These are phyloP conservation scores for Garcia nutans DNA, from an alignment of 345 rosid genomes.

Conservation along the genomic window DNA sequence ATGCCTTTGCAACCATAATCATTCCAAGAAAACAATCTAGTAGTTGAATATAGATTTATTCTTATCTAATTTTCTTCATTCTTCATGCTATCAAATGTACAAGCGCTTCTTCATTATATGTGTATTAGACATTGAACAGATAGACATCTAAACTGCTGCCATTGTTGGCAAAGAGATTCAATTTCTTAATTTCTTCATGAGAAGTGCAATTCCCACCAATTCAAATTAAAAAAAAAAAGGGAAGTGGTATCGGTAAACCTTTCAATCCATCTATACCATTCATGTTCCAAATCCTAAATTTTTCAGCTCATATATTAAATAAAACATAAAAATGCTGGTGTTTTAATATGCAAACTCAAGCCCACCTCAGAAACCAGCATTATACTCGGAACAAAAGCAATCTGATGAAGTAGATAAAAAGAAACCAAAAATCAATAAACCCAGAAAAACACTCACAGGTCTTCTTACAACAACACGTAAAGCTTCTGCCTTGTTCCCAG, in stretches of 20 bases:
- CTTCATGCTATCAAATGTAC: neutral
- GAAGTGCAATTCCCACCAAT: slow-evolving; percentile 1
- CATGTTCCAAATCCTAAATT: slow-evolving; percentile 5
- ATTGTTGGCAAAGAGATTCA: neutral
- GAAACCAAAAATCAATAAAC: neutral
- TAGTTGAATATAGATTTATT: neutral
- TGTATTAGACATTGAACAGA: slow-evolving; percentile 4
- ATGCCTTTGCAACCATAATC: neutral
- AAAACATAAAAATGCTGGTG: slow-evolving; percentile 1
- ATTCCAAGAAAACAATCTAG: neutral
- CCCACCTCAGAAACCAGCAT: slow-evolving; percentile 13
- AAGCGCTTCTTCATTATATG: neutral
- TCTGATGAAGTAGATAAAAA: neutral
- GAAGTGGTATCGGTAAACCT: slow-evolving; percentile 12
- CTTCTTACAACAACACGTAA: slow-evolving; percentile 56
- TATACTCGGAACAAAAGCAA: neutral
- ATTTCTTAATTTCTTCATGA: neutral
- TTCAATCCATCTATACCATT: slow-evolving; percentile 8
- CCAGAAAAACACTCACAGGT: slow-evolving; percentile 53
- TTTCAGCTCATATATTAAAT: slow-evolving; percentile 1
- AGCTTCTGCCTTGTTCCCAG: slow-evolving; percentile 33
- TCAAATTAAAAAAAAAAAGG: neutral
- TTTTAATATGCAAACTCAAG: slow-evolving; percentile 16
- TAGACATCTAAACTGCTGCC: neutral
- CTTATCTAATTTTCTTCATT: neutral